Base-by-base conservation (phyloP, 2,329 filamentous ascomycete species). In the Fusarium mexicanum region DNA sequence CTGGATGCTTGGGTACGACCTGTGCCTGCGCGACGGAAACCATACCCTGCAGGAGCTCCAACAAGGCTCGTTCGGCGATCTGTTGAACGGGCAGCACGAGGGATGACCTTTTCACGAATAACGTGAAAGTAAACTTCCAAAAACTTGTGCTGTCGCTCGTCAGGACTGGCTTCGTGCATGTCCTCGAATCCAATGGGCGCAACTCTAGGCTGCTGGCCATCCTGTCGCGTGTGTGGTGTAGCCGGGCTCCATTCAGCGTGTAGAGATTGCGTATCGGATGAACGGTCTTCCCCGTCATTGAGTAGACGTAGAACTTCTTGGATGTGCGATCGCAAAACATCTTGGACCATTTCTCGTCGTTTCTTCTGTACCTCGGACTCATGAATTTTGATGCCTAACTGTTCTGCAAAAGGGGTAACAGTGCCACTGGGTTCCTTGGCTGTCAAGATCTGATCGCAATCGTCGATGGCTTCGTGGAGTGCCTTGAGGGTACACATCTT, bases 101-200 rank as follows among this genome's bases (percentile, higher is more conserved):
- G 73, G 17, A 85, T 78, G 5, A 88, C 86, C 7, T 79, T 77
- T 6, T 74, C 80, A 10, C 84, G 83, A 20, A 90, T 81, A 2
- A 81, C 75, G 17, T 82, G 71, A 70, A 89, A 90, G 75, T 90
- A 90, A 4, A 88, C 85, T 6, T 84, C 80, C 82, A 90, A 85
- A n/a, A 90, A 84, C 17, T 81, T 81, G 29, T 83, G 79, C 69
- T 89, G 87, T 40, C 87, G 84, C 22, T 86, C 83, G 33, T 88
- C 87, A 0, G 87, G 85, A 18, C 83, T 81, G 0, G 85, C 85
- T 16, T 83, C 80, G 62, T 85, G 83, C 40, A 90, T 85, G 17
- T 87, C 84, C 20, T 85, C 82, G 38, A 89, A 87, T 8, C 77
- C 76, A 4, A 66, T 72, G 18, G 64, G 72, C 16, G 76, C 69